A percentile compares a stretch with the other conserved stretches of the same genome.
phyloP scores from a whole-genome alignment of 2,329 filamentous ascomycete genomes.

The Apiospora malaysiana region DNA sequence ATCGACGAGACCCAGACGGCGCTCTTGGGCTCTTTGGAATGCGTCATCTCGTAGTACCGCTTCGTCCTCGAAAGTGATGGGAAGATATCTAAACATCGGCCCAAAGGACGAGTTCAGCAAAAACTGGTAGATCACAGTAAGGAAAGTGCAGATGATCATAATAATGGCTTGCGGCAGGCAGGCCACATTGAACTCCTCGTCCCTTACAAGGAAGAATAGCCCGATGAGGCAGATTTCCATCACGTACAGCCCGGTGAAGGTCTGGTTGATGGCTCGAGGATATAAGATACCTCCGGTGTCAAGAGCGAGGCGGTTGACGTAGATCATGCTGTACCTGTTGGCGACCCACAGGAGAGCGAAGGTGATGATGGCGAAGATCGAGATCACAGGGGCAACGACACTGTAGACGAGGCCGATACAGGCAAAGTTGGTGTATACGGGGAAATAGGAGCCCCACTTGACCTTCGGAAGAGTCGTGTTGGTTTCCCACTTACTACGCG shows the following conservation, averaged over 20 bases:
- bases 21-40: conserved; percentile 80
- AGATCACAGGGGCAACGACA: conserved; percentile 86
- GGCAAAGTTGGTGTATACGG: conserved; percentile 94
- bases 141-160: conserved; percentile 77
- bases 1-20: conserved; percentile 65
- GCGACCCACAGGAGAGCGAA: conserved; percentile 93
- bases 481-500: conserved; percentile 80
- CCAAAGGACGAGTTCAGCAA: conserved; percentile 83
- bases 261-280: conserved; percentile 90
- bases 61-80: conserved; percentile 95
- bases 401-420: conserved; percentile 91
- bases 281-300: conserved; percentile 95
- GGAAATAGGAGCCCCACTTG: conserved; percentile 93
- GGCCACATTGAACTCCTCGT: conserved; percentile 57
- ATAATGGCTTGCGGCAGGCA: conserved; percentile 80
- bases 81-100: conserved; percentile 85
- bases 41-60: conserved; percentile 89
- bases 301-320: conserved; percentile 85
- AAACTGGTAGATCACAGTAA: conserved; percentile 80
- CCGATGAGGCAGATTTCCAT: conserved; percentile 92
- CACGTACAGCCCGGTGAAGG: conserved; percentile 92
- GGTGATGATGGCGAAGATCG: conserved; percentile 91
- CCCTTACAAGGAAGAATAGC: conserved; percentile 79
- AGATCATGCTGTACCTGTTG: conserved; percentile 95
- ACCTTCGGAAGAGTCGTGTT: conserved; percentile 80